Evolutionary conservation across 208 protist species (phyloP).

Genomic region (Leptomonas pyrrhocoris): DNA sequence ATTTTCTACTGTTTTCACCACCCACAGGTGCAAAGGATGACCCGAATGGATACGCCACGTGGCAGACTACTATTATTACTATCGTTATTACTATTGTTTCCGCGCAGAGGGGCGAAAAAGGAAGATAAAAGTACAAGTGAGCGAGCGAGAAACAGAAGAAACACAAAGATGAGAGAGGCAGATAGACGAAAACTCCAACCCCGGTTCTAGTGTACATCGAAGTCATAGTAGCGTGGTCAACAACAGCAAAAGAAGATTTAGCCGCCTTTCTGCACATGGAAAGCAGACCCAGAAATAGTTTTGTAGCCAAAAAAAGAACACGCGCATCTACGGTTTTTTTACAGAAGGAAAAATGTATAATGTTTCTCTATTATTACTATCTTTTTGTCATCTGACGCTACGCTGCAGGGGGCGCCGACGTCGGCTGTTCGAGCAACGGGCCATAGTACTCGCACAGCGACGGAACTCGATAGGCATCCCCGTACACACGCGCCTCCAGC

Average conservation of each 20-base stretch:
- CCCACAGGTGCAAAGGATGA: too few species aligned
- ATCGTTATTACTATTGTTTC: too few species aligned
- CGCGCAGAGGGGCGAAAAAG: background rate
- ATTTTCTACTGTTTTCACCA: too few species aligned
- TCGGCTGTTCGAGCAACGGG: slow-evolving; percentile 28
- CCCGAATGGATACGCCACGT: too few species aligned
- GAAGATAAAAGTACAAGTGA: background rate
- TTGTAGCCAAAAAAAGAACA: too few species aligned
- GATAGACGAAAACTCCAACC: background rate
- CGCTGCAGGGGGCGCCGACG: slow-evolving; percentile 1
- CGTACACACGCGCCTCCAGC: slow-evolving; percentile 51
- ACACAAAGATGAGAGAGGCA: background rate
- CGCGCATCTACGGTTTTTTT: too few species aligned
- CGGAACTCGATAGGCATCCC: slow-evolving; percentile 51
- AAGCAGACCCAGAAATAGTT: too few species aligned
- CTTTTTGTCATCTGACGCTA: background rate
- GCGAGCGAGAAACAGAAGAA: background rate
- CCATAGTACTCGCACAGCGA: slow-evolving; percentile 73
- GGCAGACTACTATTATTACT: too few species aligned
- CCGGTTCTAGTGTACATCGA: background rate
- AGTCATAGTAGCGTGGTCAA: background rate
- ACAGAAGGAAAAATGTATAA: too few species aligned
- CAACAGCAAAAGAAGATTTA: background rate
- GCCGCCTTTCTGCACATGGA: background rate
- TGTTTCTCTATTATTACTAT: too few species aligned